These are phyloP conservation scores for Omphalea diandra DNA, from an alignment of 441 rosid genomes.

Conservation along the genomic window DNA sequence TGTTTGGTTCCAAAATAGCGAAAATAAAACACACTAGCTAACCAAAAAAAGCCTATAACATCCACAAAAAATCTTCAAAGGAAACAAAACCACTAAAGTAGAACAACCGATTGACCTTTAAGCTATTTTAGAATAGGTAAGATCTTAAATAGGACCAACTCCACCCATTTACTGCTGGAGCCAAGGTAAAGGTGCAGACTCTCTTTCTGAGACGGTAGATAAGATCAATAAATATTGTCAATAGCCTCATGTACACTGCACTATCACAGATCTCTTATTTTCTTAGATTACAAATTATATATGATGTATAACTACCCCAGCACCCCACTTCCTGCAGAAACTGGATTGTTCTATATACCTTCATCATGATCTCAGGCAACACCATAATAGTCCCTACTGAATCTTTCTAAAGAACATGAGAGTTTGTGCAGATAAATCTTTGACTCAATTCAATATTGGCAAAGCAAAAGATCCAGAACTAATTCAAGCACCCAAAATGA, in stretches of 20 bases:
- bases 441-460: neutral
- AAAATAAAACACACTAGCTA: too few species aligned
- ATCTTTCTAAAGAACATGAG: neutral
- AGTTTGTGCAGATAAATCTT: neutral
- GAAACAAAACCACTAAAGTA: neutral
- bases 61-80: neutral
- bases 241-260: neutral
- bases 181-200: neutral
- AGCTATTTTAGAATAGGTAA: neutral
- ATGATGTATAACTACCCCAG: too few species aligned
- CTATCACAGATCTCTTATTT: too few species aligned
- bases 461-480: neutral
- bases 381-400: neutral
- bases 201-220: neutral
- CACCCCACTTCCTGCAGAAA: too few species aligned
- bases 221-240: neutral
- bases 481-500: too few species aligned
- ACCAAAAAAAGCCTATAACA: too few species aligned
- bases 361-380: neutral
- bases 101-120: neutral
- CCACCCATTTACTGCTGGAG: neutral
- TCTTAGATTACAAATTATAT: too few species aligned
- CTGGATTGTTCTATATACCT: too few species aligned
- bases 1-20: too few species aligned
- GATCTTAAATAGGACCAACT: neutral